These are phyloP conservation scores for Metroxylon sagu DNA, from an alignment of 176 grass and related monocot species.

Conservation along the genomic window DNA sequence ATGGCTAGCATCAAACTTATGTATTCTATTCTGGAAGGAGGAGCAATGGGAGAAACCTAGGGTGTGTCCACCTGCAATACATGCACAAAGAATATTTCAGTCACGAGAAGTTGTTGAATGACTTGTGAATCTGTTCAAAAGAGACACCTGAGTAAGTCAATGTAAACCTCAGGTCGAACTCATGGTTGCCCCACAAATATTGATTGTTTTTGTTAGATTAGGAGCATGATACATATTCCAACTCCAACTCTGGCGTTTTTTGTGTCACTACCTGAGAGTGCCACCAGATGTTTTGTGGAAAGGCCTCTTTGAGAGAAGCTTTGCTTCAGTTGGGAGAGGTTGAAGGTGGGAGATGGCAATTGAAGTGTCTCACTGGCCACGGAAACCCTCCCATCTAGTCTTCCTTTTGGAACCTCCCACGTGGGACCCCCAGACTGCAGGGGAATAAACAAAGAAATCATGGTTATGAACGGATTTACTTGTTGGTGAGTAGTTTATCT, in stretches of 20 bases:
- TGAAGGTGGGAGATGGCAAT: conserved; percentile 53
- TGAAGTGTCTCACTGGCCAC: conserved; percentile 47
- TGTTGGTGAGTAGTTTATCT: no score
- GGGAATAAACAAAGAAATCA: not conserved
- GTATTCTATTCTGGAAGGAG: conserved; percentile 78
- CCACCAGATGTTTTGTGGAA: conserved; percentile 62
- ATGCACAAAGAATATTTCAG: no score
- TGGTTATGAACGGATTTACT: no score
- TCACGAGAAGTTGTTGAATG: no score
- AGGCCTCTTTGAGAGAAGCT: conserved; percentile 67
- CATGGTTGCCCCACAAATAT: no score
- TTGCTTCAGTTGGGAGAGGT: conserved; percentile 73
- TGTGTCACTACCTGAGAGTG: conserved; percentile 41
- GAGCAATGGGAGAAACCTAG: conserved; percentile 88
- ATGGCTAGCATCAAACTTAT: conserved; percentile 17
- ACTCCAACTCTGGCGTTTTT: no score
- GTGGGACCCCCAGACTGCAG: conserved; percentile 61
- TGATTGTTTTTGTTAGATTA: no score
- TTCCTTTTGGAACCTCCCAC: conserved; percentile 62
- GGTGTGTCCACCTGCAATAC: conserved; percentile 57
- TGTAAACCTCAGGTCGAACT: no score
- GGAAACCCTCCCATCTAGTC: conserved; percentile 60
- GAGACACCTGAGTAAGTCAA: no score
- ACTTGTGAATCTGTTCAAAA: no score
- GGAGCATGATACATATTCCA: no score